Base-by-base conservation (phyloP, 129 eudicot species). In the Lonicera japonica region DNA sequence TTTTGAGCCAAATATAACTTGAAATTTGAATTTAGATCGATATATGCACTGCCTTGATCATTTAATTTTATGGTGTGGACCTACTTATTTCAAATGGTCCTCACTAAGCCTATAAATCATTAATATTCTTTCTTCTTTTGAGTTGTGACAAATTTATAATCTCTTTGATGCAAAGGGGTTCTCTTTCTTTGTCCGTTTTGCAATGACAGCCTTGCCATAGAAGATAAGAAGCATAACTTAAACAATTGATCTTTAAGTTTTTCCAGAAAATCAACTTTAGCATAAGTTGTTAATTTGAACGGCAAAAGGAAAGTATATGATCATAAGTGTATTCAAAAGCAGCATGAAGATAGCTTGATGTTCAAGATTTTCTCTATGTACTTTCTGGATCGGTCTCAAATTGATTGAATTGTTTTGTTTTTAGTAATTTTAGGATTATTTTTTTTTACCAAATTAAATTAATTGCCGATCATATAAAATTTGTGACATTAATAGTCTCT, bases 141-240 rank as follows among this genome's bases (percentile, higher is more conserved):
- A 45, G 51, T 15, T 10, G 51, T 45, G 51, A 45, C 51, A 45
- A 45, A 15, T 6, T 15, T 45, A 15, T 15, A 45, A 45, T 45
- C 47, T 13, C 40, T 48, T n/a, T 29, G 36, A 29, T 29, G 36
- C 36, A 29, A 29, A 29, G 36, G 36, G 36, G 36, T 29, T 29
- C 36, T 29, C 36, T 51, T 34, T 36, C 22, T 11, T 52, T 54
- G 65, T 65, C 76, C 53, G 62, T 11, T 55, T 55, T 70, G 68
- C 23, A 52, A 59, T 57, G 67, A 60, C 81, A 76, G 47, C 69
- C 81, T 76, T 76, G 63, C 73, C 61, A 47, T 22, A 59, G 81
- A 76, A 76, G 81, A 76, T 70, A 65, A 66, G 72, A 58, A 60
- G 67, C 68, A 53, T 60, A 60, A n/a, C 46, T 46, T 64, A 45